Percentiles rank a stretch among this genome's conserved stretches.
Conservation (phyloP, 371 early-diverging fungal species). For the Apophysomyces ossiformis region DNA sequence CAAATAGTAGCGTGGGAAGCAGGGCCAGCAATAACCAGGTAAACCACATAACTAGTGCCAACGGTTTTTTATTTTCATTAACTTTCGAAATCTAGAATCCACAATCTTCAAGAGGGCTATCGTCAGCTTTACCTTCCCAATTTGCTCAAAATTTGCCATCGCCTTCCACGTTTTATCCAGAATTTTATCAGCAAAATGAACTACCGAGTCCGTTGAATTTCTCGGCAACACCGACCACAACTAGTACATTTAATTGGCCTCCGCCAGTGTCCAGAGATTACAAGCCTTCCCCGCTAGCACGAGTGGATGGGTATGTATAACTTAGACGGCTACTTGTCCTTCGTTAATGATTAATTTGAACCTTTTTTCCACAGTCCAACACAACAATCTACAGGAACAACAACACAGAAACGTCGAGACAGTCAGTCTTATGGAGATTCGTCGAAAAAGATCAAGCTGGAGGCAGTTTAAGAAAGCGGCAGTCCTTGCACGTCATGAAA, state of each 20-base stretch:
- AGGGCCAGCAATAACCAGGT: slow-evolving; percentile 3
- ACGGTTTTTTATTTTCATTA: slow-evolving; percentile 2
- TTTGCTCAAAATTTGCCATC: slow-evolving; percentile 81
- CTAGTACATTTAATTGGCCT: slow-evolving; percentile 68
- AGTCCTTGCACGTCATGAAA: background rate
- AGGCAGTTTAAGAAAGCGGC: slow-evolving; percentile 7
- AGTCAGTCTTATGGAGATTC: slow-evolving; percentile 12
- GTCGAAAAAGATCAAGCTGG: slow-evolving; percentile 15
- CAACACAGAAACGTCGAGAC: slow-evolving; percentile 18
- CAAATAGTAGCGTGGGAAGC: slow-evolving; percentile 10
- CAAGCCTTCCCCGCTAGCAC: slow-evolving; percentile 28
- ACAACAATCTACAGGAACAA: background rate
- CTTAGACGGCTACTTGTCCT: no score
- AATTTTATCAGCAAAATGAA: slow-evolving; percentile 72
- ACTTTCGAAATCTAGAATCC: slow-evolving; percentile 10
- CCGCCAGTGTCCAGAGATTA: slow-evolving; percentile 31
- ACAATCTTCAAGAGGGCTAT: slow-evolving; percentile 21
- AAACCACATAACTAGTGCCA: background rate
- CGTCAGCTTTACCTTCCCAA: slow-evolving; percentile 60
- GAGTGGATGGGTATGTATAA: slow-evolving; percentile 9
- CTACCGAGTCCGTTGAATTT: slow-evolving; percentile 69
- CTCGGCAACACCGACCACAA: slow-evolving; percentile 59
- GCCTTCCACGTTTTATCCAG: slow-evolving; percentile 76
- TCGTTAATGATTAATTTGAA: background rate
- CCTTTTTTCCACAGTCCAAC: background rate